Evolutionary conservation across 1,284 basidiomycete genomes (phyloP).

Genomic region (Coniferiporia sulphurascens): DNA sequence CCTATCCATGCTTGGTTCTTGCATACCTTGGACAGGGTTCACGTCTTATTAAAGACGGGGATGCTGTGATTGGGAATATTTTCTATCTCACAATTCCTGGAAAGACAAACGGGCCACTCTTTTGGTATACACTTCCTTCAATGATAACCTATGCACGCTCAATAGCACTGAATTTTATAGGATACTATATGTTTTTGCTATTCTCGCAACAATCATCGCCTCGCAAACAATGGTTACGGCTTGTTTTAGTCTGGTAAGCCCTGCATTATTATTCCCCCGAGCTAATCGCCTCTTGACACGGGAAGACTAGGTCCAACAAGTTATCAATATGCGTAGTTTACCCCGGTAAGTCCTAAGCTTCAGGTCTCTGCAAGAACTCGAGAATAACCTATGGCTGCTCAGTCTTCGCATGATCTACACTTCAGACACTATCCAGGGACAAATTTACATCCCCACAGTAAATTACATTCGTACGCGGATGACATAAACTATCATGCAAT

Average conservation of each 20-base stretch:
- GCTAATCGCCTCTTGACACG: not conserved
- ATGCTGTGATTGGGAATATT: constrained; percentile 45
- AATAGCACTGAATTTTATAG: constrained; percentile 26
- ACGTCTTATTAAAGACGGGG: constrained; percentile 46
- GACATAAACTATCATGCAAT: not conserved
- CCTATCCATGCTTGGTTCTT: constrained; percentile 58
- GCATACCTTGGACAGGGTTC: constrained; percentile 71
- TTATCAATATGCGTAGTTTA: constrained; percentile 55
- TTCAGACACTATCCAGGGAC: constrained; percentile 53
- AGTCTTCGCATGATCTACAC: constrained; percentile 53
- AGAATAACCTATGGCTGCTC: not conserved
- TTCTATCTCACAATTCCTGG: constrained; percentile 67
- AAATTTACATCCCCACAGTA: constrained; percentile 57
- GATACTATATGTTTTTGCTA: constrained; percentile 57
- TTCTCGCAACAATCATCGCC: constrained; percentile 59
- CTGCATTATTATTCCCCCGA: constrained; percentile 4
- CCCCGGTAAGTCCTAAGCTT: constrained; percentile 35
- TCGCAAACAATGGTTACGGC: constrained; percentile 69
- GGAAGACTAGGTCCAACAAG: constrained; percentile 41
- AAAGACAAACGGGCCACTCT: constrained; percentile 43
- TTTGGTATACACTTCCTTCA: constrained; percentile 36
- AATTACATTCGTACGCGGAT: constrained; percentile 45
- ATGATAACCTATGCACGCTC: not conserved
- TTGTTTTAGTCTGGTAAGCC: constrained; percentile 47
- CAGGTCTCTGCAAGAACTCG: not conserved